Percentiles rank a stretch among this genome's conserved stretches.
phyloP scores from a whole-genome alignment of 352 stramenopile genomes.

The Bremia lactucae region DNA sequence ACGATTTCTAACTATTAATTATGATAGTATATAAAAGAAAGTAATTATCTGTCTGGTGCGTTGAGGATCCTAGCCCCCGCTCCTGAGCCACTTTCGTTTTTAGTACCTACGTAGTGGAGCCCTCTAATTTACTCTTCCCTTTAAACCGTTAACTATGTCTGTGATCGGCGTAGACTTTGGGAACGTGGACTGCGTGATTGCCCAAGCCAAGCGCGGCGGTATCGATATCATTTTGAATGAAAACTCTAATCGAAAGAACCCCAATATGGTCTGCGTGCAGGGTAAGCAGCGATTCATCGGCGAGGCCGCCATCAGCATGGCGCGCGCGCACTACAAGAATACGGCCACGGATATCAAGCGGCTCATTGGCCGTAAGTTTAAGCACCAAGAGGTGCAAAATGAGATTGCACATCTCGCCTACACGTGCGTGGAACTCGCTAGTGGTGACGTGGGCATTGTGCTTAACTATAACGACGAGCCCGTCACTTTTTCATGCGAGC shows the following conservation, averaged over 20 bases:
- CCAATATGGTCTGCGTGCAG: constrained; percentile 83
- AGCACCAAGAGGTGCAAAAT: constrained; percentile 90
- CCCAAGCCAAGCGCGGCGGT: constrained; percentile 91
- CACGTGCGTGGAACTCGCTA: constrained; percentile 82
- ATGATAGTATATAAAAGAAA: no score
- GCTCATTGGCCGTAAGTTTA: constrained; percentile 94
- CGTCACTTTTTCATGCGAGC: constrained; percentile 90
- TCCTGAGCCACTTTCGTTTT: constrained; percentile 22
- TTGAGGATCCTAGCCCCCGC: no score
- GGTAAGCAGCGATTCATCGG: constrained; percentile 91
- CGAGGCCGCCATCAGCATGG: constrained; percentile 84
- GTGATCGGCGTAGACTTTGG: constrained; percentile 97
- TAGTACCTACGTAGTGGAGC: constrained; percentile 2
- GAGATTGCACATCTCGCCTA: constrained; percentile 91
- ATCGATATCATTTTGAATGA: constrained; percentile 99
- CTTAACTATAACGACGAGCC: constrained; percentile 89
- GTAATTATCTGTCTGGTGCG: no score
- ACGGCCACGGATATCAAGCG: constrained; percentile 96
- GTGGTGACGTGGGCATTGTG: constrained; percentile 84
- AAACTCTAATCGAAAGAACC: constrained; percentile 97
- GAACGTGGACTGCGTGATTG: constrained; percentile 93
- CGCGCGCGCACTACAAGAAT: constrained; percentile 97
- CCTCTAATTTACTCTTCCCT: not conserved
- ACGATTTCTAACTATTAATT: no score
- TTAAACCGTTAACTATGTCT: constrained; percentile 79